Percentiles rank a stretch among this genome's conserved stretches.
These are phyloP conservation scores for Alternaria gansuensis DNA, from an alignment of 2,329 filamentous ascomycete species.

Conservation along the genomic window DNA sequence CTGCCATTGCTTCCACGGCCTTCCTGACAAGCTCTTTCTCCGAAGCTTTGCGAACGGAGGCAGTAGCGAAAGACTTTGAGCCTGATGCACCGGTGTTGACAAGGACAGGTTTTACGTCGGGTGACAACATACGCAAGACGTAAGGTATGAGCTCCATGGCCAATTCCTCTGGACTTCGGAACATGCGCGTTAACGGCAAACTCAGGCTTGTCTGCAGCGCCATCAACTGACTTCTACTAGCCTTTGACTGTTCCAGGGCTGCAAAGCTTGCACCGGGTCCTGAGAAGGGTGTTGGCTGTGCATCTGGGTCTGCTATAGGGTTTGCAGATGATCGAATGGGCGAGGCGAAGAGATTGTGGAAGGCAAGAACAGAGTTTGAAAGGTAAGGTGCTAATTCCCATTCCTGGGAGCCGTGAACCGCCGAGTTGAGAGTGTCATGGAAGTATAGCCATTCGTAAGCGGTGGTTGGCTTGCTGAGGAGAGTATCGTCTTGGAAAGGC, in stretches of 20 bases:
- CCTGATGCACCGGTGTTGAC: constrained; percentile 67
- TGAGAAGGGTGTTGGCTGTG: constrained; percentile 73
- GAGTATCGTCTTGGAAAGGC: constrained; percentile 91
- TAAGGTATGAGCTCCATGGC: constrained; percentile 86
- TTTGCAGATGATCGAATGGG: constrained; percentile 57
- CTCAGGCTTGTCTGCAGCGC: constrained; percentile 76
- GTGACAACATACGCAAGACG: constrained; percentile 81
- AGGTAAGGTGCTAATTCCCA: constrained; percentile 93
- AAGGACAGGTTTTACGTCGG: constrained; percentile 89
- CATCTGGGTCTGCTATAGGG: constrained; percentile 53
- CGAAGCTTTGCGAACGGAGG: constrained; percentile 85
- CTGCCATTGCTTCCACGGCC: constrained; percentile 83
- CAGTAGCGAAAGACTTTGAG: constrained; percentile 63
- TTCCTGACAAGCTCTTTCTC: constrained; percentile 83
- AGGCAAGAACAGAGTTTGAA: constrained; percentile 84
- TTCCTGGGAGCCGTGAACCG: constrained; percentile 83
- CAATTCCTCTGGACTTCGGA: constrained; percentile 80
- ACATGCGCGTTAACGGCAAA: constrained; percentile 75
- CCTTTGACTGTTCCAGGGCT: constrained; percentile 81
- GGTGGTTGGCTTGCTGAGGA: constrained; percentile 83
- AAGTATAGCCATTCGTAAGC: constrained; percentile 97
- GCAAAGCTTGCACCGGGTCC: constrained; percentile 83
- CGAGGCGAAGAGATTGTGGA: constrained; percentile 89
- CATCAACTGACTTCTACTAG: constrained; percentile 77
- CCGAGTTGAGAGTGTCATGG: constrained; percentile 81